Evolutionary conservation across 345 rosid species (phyloP), one percentile per base, ranked within the genome.

Genomic region (Capsella bursapastoris): DNA sequence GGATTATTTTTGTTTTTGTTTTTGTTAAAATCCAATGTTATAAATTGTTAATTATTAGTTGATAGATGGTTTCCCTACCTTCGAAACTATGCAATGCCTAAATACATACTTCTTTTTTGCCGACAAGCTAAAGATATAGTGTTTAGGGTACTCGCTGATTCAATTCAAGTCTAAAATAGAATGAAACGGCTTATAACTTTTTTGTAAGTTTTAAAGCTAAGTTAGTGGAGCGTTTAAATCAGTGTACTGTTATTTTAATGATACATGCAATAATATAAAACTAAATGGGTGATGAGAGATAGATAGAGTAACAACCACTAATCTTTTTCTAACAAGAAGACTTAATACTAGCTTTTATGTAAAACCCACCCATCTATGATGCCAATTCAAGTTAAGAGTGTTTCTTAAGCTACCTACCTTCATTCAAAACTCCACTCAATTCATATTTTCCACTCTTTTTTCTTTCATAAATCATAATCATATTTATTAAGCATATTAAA

Each of bases 1-100:
- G 57, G 32, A 64, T 55, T 47, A 2, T 56, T 2, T 64, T 66
- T 59, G 2, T n/a, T 44, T 44, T 57, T 68, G 6, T 44, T 43
- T 68, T 34, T 61, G 64, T 62, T 62, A 68, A 59, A 68, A 68
- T 68, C 47, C 43, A 34, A 53, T 75, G 47, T 61, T 68, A 68
- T 75, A 67, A 66, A 49, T 58, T 75, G 78, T 50, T 75, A 75
- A 75, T 50, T 67, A 59, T 66, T 16, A 22, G 25, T 22, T 22
- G 25, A 22, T 34, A 58, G 35, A 59, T 67, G 66, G 27, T 43
- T 37, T 44, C 43, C 1, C 9, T 52, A 53, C 35, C 32, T 27
- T 64, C 28, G 15, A 53, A 67, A 35, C 51, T 66, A 49, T n/a
- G 34, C 58, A 47, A 25, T 64, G 64, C 50, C 18, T 52, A 53